Conservation (phyloP, 116 monocot species). For the Cymodocea nodosa region DNA sequence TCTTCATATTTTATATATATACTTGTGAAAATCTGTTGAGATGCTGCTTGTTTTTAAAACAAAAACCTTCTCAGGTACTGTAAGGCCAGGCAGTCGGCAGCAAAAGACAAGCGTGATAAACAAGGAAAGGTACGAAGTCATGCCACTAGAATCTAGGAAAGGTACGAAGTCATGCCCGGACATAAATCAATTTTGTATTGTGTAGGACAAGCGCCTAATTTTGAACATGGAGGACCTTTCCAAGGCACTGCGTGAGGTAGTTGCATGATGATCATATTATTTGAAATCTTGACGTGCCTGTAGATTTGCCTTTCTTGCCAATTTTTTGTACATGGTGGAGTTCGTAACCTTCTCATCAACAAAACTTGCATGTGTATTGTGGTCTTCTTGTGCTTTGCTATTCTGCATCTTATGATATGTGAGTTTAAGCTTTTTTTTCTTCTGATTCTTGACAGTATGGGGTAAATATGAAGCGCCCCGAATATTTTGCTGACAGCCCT, state of each 20-base stretch:
- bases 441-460: slow-evolving; percentile 45
- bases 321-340: background rate
- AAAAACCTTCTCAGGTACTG: slow-evolving; percentile 43
- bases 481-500: slow-evolving; percentile 92
- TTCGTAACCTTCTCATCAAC: background rate
- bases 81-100: slow-evolving; percentile 75
- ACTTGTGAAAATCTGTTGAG: background rate
- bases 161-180: slow-evolving; percentile 24
- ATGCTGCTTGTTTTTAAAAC: background rate
- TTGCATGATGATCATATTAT: background rate
- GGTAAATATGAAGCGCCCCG: slow-evolving; percentile 86
- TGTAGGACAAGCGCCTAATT: slow-evolving; percentile 85
- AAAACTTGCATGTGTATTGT: background rate
- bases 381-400: background rate
- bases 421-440: background rate
- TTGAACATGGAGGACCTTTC: slow-evolving; percentile 98
- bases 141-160: slow-evolving; percentile 22
- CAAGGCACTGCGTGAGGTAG: slow-evolving; percentile 86
- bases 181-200: slow-evolving; percentile 2
- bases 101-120: slow-evolving; percentile 87
- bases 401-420: background rate
- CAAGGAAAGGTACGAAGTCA: slow-evolving; percentile 61
- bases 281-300: background rate
- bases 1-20: too few relatives aligned
- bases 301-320: background rate